Evolutionary conservation across 345 rosid species (phyloP).

Genomic region (Lumnitzera racemosa): DNA sequence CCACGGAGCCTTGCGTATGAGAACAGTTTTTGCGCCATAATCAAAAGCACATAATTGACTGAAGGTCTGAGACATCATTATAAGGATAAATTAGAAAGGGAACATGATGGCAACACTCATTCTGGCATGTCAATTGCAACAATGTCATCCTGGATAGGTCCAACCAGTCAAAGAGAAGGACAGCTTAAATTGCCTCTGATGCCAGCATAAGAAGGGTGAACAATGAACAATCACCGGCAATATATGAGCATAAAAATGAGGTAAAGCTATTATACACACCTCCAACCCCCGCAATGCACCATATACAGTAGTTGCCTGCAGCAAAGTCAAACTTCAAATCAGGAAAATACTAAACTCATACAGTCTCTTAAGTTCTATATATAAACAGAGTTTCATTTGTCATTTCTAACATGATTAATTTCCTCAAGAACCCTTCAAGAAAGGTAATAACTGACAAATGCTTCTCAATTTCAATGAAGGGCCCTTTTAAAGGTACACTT

Average conservation of each 20-base stretch:
- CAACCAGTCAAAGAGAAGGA: no score
- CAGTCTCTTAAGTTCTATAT: not conserved
- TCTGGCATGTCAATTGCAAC: not conserved
- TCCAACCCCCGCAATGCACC: conserved; percentile 92
- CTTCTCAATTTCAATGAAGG: no score
- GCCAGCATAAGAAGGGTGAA: not conserved
- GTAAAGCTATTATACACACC: conserved; percentile 32
- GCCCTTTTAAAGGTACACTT: no score
- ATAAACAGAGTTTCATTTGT: not conserved
- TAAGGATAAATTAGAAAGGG: conserved; percentile 1
- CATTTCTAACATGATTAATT: not conserved
- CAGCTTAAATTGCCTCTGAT: no score
- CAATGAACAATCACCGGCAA: not conserved
- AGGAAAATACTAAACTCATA: not conserved
- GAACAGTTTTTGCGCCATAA: conserved; percentile 57
- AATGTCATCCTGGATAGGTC: not conserved
- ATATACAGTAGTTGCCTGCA: conserved; percentile 79
- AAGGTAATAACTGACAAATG: no score
- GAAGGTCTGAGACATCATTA: conserved; percentile 60
- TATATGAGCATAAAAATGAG: not conserved
- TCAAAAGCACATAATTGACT: conserved; percentile 86
- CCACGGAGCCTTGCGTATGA: conserved; percentile 79
- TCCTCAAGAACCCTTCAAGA: no score
- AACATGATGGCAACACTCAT: not conserved
- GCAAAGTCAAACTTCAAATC: conserved; percentile 5